A percentile compares a stretch with the other conserved stretches of the same genome.
Conservation (phyloP, 2,329 filamentous ascomycete genomes). For the Tolypocladium guangdongense region DNA sequence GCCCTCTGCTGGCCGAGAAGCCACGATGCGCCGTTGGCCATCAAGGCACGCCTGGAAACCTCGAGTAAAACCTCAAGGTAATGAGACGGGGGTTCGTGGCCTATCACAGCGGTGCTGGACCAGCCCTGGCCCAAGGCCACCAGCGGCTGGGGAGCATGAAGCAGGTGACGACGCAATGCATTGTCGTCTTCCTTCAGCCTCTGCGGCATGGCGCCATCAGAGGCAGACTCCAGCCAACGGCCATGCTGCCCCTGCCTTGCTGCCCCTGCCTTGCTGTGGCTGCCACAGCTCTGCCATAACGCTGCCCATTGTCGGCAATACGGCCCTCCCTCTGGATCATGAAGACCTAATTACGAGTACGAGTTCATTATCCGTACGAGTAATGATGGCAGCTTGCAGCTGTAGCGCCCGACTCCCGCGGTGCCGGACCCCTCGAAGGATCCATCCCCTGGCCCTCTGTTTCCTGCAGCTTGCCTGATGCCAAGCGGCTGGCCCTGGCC, state of each 20-base stretch:
- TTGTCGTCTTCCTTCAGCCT: neutral
- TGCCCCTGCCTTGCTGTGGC: too few relatives aligned
- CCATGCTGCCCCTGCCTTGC: neutral
- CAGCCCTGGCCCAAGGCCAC: neutral
- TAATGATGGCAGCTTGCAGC: too few relatives aligned
- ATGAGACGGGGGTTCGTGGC: neutral
- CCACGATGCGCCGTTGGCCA: too few relatives aligned
- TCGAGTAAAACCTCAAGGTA: too few relatives aligned
- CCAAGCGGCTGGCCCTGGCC: neutral
- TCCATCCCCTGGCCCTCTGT: neutral
- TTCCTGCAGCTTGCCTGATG: neutral
- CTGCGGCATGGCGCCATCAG: neutral
- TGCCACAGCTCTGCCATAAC: too few relatives aligned
- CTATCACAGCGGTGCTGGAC: neutral
- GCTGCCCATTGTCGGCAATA: neutral
- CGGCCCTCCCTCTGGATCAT: too few relatives aligned
- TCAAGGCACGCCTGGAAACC: neutral
- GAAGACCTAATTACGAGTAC: too few relatives aligned
- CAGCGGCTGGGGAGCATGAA: neutral
- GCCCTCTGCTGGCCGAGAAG: too few relatives aligned
- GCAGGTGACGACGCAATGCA: neutral
- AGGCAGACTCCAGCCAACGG: neutral
- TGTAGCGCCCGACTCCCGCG: neutral
- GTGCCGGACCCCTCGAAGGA: neutral
- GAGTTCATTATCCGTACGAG: too few relatives aligned